Conservation (phyloP, 495 filamentous ascomycete genomes). For the Lophiotrema nucula region DNA sequence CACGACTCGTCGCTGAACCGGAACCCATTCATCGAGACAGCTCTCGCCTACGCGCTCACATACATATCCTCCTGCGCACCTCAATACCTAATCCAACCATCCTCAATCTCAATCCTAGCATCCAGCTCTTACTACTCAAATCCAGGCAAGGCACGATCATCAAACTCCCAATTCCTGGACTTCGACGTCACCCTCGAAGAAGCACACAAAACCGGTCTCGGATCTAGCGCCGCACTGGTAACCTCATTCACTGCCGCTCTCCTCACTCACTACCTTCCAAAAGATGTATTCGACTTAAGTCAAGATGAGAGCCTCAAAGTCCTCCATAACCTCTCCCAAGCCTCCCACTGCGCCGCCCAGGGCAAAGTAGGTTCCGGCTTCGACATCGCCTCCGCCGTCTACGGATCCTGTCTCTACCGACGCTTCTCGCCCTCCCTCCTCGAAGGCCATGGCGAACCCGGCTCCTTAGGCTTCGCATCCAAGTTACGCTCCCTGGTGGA, state of each 20-base stretch:
- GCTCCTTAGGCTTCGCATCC: constrained; percentile 62
- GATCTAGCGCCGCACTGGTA: constrained; percentile 91
- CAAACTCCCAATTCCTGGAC: constrained; percentile 62
- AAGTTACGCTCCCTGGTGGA: constrained; percentile 65
- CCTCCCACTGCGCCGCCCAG: constrained; percentile 91
- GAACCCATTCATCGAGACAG: constrained; percentile 89
- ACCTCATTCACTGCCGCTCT: constrained; percentile 84
- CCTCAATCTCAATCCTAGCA: constrained; percentile 82
- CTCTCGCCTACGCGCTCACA: constrained; percentile 80
- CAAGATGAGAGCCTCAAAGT: constrained; percentile 37
- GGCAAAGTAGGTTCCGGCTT: constrained; percentile 96
- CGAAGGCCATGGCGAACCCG: constrained; percentile 60
- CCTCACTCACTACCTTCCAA: constrained; percentile 74
- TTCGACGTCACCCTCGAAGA: constrained; percentile 72
- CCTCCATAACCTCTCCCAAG: constrained; percentile 90
- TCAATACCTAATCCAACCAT: constrained; percentile 58
- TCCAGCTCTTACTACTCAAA: constrained; percentile 97
- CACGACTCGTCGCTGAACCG: constrained; percentile 38
- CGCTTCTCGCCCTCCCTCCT: constrained; percentile 84
- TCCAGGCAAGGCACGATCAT: constrained; percentile 43
- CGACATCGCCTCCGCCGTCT: constrained; percentile 91
- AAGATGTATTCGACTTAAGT: constrained; percentile 50
- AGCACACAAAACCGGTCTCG: constrained; percentile 94
- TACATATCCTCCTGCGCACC: constrained; percentile 59
- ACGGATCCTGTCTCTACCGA: constrained; percentile 83